Evolutionary conservation across 192 early-diverging fungal species (phyloP).

Genomic region (Mycoemilia scoparia): DNA sequence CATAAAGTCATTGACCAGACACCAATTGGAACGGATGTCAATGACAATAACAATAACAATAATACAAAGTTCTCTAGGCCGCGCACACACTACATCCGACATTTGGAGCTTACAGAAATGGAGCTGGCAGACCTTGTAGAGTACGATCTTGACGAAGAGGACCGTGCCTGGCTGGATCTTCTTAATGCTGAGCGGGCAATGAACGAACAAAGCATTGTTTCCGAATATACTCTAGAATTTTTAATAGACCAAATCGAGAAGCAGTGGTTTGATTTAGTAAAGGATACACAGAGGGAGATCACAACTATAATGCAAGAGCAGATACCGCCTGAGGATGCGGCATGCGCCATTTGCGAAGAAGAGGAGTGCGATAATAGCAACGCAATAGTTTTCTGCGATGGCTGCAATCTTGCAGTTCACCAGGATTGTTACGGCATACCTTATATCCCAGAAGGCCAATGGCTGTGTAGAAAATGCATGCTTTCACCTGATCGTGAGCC

Average conservation of each 20-base stretch:
- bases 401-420: constrained; percentile 96
- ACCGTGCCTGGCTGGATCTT: constrained; percentile 51
- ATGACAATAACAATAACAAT: background rate
- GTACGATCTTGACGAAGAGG: constrained; percentile 98
- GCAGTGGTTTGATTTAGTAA: constrained; percentile 87
- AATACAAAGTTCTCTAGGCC: constrained; percentile 32
- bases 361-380: constrained; percentile 99
- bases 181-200: constrained; percentile 45
- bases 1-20: background rate
- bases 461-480: constrained; percentile 97
- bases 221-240: constrained; percentile 44
- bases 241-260: constrained; percentile 87
- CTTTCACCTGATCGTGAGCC: constrained; percentile 78
- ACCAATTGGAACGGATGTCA: background rate
- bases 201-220: constrained; percentile 10
- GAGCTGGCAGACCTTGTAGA: constrained; percentile 49
- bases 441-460: constrained; percentile 97
- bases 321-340: constrained; percentile 59
- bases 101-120: constrained; percentile 32
- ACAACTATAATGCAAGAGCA: constrained; percentile 31
- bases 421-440: constrained; percentile 99
- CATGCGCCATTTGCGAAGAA: constrained; percentile 90
- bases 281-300: constrained; percentile 55
- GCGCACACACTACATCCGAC: constrained; percentile 50
- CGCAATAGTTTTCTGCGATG: constrained; percentile 98